Evolutionary conservation across 2,329 filamentous ascomycete genomes (phyloP).

Genomic region (Catunica adiposa): DNA sequence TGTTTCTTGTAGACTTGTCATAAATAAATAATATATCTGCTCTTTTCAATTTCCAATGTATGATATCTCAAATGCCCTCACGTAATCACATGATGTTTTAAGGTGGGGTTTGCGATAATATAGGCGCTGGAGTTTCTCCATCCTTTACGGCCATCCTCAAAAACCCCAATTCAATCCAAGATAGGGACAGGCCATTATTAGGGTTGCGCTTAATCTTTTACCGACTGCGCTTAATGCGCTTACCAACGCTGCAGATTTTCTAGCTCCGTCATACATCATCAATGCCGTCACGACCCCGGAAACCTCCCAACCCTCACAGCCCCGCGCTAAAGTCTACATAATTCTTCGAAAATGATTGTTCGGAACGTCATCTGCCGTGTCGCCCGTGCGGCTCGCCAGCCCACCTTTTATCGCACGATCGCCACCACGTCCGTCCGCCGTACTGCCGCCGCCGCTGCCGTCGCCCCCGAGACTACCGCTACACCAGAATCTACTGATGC

Average conservation of each 20-base stretch:
- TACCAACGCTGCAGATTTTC: slow-evolving; percentile 12
- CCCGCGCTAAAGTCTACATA: background rate
- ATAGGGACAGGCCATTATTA: background rate
- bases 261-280: background rate
- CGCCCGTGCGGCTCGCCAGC: slow-evolving; percentile 3
- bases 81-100: too few species aligned
- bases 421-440: slow-evolving; percentile 5
- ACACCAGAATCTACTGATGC: slow-evolving; percentile 17
- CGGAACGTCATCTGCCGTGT: slow-evolving; percentile 13
- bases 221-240: background rate
- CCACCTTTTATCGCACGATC: slow-evolving; percentile 8
- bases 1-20: too few species aligned
- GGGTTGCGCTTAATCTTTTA: background rate
- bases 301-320: background rate
- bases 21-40: too few species aligned
- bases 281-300: background rate
- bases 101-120: too few species aligned
- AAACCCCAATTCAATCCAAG: too few species aligned
- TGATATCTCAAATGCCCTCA: too few species aligned
- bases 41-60: too few species aligned
- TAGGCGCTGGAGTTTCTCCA: too few species aligned
- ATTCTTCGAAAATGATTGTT: slow-evolving; percentile 16
- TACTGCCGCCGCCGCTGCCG: background rate
- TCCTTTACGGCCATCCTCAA: too few species aligned
- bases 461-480: background rate